Base-by-base conservation (phyloP, 1,284 basidiomycete species). In the Trichosporon coremiiforme region DNA sequence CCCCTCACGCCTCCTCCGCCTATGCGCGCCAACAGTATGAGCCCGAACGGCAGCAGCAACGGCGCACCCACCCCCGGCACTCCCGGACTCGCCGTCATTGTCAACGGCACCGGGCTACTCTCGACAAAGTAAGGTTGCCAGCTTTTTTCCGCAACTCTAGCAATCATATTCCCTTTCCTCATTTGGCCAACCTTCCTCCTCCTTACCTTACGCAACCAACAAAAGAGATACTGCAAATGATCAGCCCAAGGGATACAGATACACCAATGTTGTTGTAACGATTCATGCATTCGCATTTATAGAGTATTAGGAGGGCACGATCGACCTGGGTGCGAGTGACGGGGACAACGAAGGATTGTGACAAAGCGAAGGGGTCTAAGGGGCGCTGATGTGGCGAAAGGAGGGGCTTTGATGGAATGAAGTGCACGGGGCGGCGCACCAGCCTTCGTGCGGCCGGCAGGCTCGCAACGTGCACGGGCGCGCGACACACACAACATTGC, bases 251-350 rank as follows among this genome's bases (percentile, higher is more conserved):
- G 31, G 17, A n/a, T 35, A 17, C 29, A 33, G 57, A 33, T 62
- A 62, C 29, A 33, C 17, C 57, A 60, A 33, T 62, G 57, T 62
- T 62, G 57, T 62, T 62, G 57, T 62, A 62, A 62, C 57, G 57
- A 62, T 62, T 62, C 57, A 62, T 62, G 57, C 57, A 62, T 62
- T 62, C 29, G 29, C 57, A 62, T 62, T 29, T 2, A 62, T 62
- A 53, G 50, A 53, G 50, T 17, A 8, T 4, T 12, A 15, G 17
- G 9, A 1, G 12, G 12, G 36, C 13, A 10, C 36, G 36, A 10
- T 13, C 36, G 9, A 35, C 33, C 33, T 35, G 33, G 33, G 33
- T 35, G 33, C 4, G 4, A 41, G 38, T 41, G 13, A 4, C 12
- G 47, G 47, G 47, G n/a, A 17, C 17, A 50, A 35, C 25, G 25